phyloP scores from a whole-genome alignment of 345 rosid genomes.

The Salix purpurea region DNA sequence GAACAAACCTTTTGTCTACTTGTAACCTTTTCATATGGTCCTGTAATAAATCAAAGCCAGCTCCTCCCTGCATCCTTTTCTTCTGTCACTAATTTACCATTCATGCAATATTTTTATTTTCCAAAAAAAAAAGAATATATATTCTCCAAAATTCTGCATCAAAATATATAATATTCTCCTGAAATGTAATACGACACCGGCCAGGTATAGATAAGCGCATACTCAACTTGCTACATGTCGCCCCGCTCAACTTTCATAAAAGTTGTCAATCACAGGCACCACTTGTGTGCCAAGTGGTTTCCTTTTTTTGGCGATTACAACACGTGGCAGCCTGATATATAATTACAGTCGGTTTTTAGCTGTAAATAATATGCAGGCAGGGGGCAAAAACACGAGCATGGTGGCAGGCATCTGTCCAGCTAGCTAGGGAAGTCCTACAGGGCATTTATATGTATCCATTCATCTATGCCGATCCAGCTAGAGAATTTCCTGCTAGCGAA shows the following conservation, averaged over 20 bases:
- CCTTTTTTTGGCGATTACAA: not conserved
- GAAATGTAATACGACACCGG: no score
- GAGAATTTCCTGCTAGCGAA: slow-evolving; percentile 24
- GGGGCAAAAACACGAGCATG: not conserved
- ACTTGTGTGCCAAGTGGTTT: not conserved
- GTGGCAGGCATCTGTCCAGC: slow-evolving; percentile 28
- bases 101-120: no score
- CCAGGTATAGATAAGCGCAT: not conserved
- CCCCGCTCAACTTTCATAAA: not conserved
- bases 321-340: not conserved
- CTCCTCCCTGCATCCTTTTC: not conserved
- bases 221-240: not conserved
- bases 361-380: slow-evolving; percentile 14
- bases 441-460: slow-evolving; percentile 13
- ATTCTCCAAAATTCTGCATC: no score
- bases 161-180: no score
- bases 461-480: not conserved
- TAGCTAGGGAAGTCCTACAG: slow-evolving; percentile 11
- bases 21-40: slow-evolving; percentile 19
- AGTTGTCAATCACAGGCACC: not conserved
- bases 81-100: no score
- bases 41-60: slow-evolving; percentile 4
- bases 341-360: not conserved
- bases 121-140: no score
- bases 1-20: slow-evolving; percentile 38